These are phyloP conservation scores for Tylopilus sp. DNA, from an alignment of 768 basidiomycete genomes.

Conservation along the genomic window DNA sequence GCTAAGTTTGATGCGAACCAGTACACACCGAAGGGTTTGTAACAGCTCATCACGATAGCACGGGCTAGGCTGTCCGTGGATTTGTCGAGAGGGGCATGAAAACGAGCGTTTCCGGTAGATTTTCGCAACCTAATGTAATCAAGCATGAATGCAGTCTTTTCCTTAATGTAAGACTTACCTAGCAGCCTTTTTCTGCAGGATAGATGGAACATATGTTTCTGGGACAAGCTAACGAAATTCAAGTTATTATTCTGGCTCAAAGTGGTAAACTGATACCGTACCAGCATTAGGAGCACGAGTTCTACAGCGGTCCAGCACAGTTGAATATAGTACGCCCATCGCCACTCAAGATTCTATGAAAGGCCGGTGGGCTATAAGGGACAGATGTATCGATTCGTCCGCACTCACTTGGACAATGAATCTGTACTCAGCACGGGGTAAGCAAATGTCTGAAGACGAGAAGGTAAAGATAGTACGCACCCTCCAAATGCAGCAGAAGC, in stretches of 20 bases:
- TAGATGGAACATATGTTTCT: conserved; percentile 65
- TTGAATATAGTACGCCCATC: conserved; percentile 75
- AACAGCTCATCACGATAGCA: conserved; percentile 58
- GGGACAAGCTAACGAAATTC: conserved; percentile 65
- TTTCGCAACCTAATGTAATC: conserved; percentile 43
- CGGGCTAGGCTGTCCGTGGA: conserved; percentile 39
- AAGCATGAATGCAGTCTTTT: neutral
- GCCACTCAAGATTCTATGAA: conserved; percentile 52
- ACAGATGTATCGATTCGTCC: too few relatives aligned
- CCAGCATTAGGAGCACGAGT: conserved; percentile 47
- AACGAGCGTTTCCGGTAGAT: conserved; percentile 48
- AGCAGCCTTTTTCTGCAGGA: conserved; percentile 57
- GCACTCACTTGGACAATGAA: conserved; percentile 72
- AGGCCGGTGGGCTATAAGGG: too few relatives aligned
- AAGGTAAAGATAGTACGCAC: too few relatives aligned
- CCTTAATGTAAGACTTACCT: conserved; percentile 32
- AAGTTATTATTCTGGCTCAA: too few relatives aligned
- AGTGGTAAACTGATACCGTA: conserved; percentile 35
- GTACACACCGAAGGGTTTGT: conserved; percentile 66
- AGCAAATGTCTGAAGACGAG: too few relatives aligned
- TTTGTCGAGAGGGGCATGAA: conserved; percentile 60
- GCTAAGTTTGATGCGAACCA: too few relatives aligned
- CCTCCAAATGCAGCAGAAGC: too few relatives aligned
- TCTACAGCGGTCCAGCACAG: conserved; percentile 67
- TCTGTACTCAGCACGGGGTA: too few relatives aligned